Percentiles rank a stretch among this genome's conserved stretches.
phyloP scores from a whole-genome alignment of 257 asterid species.

The Rauvolfia tetraphylla region DNA sequence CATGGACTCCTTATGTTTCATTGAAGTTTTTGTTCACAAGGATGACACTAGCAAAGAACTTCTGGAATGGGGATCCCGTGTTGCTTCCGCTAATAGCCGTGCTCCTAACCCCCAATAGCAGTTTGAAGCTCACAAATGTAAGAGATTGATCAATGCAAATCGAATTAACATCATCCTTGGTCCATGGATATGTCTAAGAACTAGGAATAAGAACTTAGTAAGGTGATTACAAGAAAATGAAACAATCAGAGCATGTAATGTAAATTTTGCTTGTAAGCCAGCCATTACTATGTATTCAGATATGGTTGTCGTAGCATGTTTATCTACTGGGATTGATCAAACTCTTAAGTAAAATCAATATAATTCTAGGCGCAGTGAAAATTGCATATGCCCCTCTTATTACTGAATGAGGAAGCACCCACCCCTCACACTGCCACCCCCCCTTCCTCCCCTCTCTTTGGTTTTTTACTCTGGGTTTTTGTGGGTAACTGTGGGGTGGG shows the following conservation, averaged over 20 bases:
- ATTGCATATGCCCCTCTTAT: no score
- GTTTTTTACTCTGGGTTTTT: no score
- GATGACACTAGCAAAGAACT: slow-evolving; percentile 28
- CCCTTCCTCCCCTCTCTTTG: no score
- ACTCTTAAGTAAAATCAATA: no score
- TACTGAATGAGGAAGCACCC: no score
- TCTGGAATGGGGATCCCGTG: slow-evolving; percentile 39
- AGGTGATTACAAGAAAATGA: background rate
- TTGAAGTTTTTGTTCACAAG: slow-evolving; percentile 29
- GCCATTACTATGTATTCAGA: background rate
- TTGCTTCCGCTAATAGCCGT: slow-evolving; percentile 28
- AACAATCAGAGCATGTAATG: background rate
- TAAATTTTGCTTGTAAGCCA: background rate
- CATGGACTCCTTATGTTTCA: slow-evolving; percentile 31
- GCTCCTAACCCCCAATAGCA: slow-evolving; percentile 31
- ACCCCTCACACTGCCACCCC: no score
- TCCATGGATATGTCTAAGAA: slow-evolving; percentile 3
- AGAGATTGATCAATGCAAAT: background rate
- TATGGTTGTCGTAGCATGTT: background rate
- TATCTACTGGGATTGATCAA: background rate
- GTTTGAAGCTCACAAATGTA: background rate
- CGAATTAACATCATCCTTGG: background rate
- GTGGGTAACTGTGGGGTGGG: no score
- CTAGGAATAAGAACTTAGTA: slow-evolving; percentile 7
- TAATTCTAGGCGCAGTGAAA: no score